Evolutionary conservation across 495 filamentous ascomycete genomes (phyloP), one percentile per base, ranked within the genome.

Genomic region (Penicillium maclennaniae): DNA sequence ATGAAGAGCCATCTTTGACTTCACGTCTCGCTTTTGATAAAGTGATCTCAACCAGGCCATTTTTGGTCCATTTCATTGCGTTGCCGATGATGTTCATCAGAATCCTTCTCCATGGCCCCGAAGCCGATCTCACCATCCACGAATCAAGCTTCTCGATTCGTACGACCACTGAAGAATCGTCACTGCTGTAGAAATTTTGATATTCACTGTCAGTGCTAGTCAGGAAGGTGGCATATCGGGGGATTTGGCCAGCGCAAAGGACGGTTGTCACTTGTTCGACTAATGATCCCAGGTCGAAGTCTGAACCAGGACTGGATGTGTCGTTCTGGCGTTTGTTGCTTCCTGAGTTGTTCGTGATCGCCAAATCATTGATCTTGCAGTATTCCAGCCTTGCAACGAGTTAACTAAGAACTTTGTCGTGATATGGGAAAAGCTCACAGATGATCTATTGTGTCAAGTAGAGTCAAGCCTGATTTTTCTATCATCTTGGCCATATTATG

Each of bases 11-110:
- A 17, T 50, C 27, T n/a, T 57, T 37, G 9, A 66, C 48, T n/a
- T 62, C 39, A 26, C 56, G 36, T 17, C 46, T 49, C 44, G 53
- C 49, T 69, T 69, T 46, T 63, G 71, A 51, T n/a, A 87, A 68
- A 0, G 70, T 72, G 6, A 89, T 69, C 25, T 79, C 74, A 31
- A 90, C 81, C 53, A 75, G 81, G 4, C 87, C 87, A 0, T 66
- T 61, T 8, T 62, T 66, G 7, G 82, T 87, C 63, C 84, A 87
- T 49, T 90, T 90, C 20, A 88, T 68, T 0, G 87, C 79, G 63
- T 90, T 90, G 10, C 87, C 84, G 28, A 87, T 79, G 1, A 89
- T 61, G 58, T 90, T 89, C 82, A 88, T 85, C 23, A 90, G 73
- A 14, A 88, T 77, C 19, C 87, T 72, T 31, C 82, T 73, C 63